Evolutionary conservation across 1,139 yeast species (phyloP).

Genomic region (Geotrichum phurueaensis): DNA sequence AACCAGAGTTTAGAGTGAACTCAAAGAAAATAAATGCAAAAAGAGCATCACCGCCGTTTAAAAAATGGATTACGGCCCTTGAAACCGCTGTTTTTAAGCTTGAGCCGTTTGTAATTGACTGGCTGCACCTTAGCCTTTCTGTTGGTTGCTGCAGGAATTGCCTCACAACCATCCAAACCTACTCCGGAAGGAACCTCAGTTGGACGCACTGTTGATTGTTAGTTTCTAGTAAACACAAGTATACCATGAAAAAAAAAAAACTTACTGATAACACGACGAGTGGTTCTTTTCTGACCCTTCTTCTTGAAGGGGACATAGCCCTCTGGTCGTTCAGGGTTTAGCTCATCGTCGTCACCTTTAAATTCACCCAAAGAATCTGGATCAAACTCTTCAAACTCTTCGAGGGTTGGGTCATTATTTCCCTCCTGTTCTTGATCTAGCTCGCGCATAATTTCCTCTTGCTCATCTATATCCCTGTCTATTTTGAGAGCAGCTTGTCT

Average conservation of each 20-base stretch:
- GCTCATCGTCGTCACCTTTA: constrained; percentile 16
- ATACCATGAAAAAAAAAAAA: constrained; percentile 24
- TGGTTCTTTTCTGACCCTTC: constrained; percentile 55
- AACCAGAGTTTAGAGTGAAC: not conserved
- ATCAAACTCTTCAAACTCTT: constrained; percentile 15
- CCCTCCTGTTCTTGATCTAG: constrained; percentile 26
- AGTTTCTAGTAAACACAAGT: constrained; percentile 23
- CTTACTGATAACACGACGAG: constrained; percentile 54
- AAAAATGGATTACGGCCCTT: constrained; percentile 20
- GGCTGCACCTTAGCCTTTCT: constrained; percentile 14
- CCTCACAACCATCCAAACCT: constrained; percentile 14
- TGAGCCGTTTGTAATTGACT: constrained; percentile 25
- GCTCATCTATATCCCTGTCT: constrained; percentile 20
- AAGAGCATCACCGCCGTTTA: constrained; percentile 13
- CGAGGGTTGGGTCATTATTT: constrained; percentile 17
- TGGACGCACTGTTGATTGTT: constrained; percentile 18
- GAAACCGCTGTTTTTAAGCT: constrained; percentile 26
- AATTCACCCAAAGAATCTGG: constrained; percentile 19
- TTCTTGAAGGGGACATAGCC: constrained; percentile 30
- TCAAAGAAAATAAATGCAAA: not conserved
- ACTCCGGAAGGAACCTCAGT: constrained; percentile 5
- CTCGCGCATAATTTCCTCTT: constrained; percentile 22
- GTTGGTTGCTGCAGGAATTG: not conserved
- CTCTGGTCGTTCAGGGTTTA: constrained; percentile 15
- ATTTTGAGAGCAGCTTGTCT: constrained; percentile 1